Percentiles rank a stretch among this genome's conserved stretches.
These are phyloP conservation scores for Pleurotus cornucopiae DNA, from an alignment of 768 basidiomycete species.

Conservation along the genomic window DNA sequence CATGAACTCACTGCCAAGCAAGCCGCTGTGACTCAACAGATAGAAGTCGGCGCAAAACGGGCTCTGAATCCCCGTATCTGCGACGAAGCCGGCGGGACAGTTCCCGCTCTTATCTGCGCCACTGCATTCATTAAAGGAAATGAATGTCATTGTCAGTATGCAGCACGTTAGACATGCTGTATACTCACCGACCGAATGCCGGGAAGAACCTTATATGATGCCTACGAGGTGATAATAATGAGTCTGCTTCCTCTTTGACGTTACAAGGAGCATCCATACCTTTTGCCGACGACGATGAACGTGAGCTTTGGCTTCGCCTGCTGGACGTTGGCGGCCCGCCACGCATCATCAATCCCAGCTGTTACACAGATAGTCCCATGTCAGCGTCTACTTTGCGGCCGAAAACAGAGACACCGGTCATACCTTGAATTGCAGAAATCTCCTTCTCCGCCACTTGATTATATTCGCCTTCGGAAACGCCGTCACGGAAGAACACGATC, in stretches of 20 bases:
- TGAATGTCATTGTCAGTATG: neutral
- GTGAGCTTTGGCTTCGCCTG: conserved; percentile 35
- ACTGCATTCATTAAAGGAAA: neutral
- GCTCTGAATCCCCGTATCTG: conserved; percentile 66
- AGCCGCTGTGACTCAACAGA: conserved; percentile 71
- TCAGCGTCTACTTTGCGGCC: neutral
- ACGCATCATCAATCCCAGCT: conserved; percentile 17
- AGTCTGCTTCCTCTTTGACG: neutral
- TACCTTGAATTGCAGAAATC: conserved; percentile 41
- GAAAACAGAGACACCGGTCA: conserved; percentile 2
- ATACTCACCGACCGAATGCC: neutral
- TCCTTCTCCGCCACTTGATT: conserved; percentile 34
- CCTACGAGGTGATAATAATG: conserved; percentile 20
- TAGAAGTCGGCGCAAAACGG: conserved; percentile 78
- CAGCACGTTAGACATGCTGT: neutral
- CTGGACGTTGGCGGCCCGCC: conserved; percentile 3
- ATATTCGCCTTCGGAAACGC: conserved; percentile 41
- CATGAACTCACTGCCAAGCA: conserved; percentile 56
- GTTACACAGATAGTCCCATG: neutral
- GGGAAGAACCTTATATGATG: conserved; percentile 55
- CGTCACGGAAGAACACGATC: conserved; percentile 46
- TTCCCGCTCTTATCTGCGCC: conserved; percentile 69
- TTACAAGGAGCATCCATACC: conserved; percentile 11
- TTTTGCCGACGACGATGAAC: conserved; percentile 60
- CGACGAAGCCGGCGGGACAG: conserved; percentile 72